A percentile compares a stretch with the other conserved stretches of the same genome.
phyloP scores from a whole-genome alignment of 768 basidiomycete species.

The Hemileccinum rubropunctum region DNA sequence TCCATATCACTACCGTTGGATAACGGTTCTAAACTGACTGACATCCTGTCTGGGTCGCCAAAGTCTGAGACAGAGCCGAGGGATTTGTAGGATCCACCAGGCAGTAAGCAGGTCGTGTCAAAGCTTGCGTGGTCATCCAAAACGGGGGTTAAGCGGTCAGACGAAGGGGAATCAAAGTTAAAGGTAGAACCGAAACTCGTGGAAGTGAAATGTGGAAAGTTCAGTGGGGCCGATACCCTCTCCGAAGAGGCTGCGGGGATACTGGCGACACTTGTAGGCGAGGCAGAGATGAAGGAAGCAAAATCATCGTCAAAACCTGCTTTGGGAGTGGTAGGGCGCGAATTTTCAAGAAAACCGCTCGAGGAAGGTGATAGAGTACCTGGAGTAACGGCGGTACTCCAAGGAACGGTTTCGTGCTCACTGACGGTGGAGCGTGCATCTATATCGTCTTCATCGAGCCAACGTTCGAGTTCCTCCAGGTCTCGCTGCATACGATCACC shows the following conservation, averaged over 20 bases:
- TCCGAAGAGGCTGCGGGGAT: neutral
- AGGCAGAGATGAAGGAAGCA: slow-evolving; percentile 67
- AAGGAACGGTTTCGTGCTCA: slow-evolving; percentile 33
- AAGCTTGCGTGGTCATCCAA: slow-evolving; percentile 17
- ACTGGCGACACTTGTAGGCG: slow-evolving; percentile 23
- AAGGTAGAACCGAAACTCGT: slow-evolving; percentile 29
- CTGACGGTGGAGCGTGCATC: slow-evolving; percentile 17
- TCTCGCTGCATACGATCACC: slow-evolving; percentile 44
- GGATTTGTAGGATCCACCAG: slow-evolving; percentile 43
- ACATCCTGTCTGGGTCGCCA: slow-evolving; percentile 40
- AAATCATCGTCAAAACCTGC: slow-evolving; percentile 80
- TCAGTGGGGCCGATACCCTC: neutral
- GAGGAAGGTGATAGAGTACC: slow-evolving; percentile 26
- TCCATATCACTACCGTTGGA: slow-evolving; percentile 3
- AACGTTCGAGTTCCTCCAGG: slow-evolving; percentile 57
- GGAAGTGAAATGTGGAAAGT: slow-evolving; percentile 8
- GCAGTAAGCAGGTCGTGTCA: slow-evolving; percentile 17
- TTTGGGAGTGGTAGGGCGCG: slow-evolving; percentile 32
- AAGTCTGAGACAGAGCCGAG: slow-evolving; percentile 62
- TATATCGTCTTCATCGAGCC: slow-evolving; percentile 51
- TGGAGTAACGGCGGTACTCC: slow-evolving; percentile 37
- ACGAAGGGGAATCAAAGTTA: slow-evolving; percentile 20
- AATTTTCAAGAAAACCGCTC: slow-evolving; percentile 19
- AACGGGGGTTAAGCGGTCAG: slow-evolving; percentile 26
- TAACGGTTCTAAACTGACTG: slow-evolving; percentile 13